Percentiles rank a stretch among this genome's conserved stretches.
Evolutionary conservation across 352 stramenopile genomes (phyloP).

Genomic region (Pythium folliculosum): DNA sequence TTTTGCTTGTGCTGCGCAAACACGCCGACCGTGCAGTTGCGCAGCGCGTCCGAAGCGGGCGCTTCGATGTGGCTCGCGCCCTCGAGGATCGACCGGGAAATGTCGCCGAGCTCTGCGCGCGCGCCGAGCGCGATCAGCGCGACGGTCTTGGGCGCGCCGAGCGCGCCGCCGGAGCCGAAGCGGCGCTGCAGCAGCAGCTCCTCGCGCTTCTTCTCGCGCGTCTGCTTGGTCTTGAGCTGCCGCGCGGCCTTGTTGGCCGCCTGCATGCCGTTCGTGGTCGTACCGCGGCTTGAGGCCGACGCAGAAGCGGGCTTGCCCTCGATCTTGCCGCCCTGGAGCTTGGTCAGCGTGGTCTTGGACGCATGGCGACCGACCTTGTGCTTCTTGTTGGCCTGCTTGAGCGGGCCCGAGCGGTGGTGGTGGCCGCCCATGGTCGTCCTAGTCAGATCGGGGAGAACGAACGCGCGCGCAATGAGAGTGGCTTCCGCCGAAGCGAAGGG

Average conservation of each 20-base stretch:
- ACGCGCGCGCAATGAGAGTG: background rate
- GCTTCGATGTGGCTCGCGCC: conserved; percentile 60
- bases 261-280: conserved; percentile 36
- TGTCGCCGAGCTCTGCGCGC: conserved; percentile 55
- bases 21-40: conserved; percentile 69
- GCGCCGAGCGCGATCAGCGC: conserved; percentile 81
- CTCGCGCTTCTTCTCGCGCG: conserved; percentile 84
- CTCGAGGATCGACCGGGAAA: conserved; percentile 72
- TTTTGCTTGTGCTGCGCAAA: conserved; percentile 89
- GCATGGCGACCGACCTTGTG: conserved; percentile 88
- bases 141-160: conserved; percentile 83
- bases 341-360: conserved; percentile 76
- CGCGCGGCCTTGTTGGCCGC: conserved; percentile 74
- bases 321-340: conserved; percentile 74
- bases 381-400: conserved; percentile 93
- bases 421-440: conserved; percentile 50
- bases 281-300: background rate
- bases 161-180: conserved; percentile 66
- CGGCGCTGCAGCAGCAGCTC: conserved; percentile 84
- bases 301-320: conserved; percentile 34
- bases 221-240: conserved; percentile 83
- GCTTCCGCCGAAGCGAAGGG: no score
- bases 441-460: background rate
- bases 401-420: conserved; percentile 84
- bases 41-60: conserved; percentile 45